Base-by-base conservation (phyloP, 805 yeast genomes). In the Zygotorulaspora danielsina region DNA sequence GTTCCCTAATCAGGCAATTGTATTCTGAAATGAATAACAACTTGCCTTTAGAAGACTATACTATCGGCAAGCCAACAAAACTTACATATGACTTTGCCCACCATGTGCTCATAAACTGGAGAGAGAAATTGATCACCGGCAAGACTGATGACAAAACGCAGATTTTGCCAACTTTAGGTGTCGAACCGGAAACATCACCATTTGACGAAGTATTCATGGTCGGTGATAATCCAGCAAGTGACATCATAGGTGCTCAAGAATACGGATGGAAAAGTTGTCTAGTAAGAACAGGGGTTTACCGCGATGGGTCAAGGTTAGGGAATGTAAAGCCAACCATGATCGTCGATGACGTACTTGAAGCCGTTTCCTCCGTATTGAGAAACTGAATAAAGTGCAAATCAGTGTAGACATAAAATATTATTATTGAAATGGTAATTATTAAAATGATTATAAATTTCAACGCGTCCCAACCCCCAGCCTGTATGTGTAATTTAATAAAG, bases 221-320 rank as follows among this genome's bases (percentile, higher is more conserved):
- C 24, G 98, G 98, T 19, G 98, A 93, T 64, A 93, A 93, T 61
- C 97, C 97, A 3, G 93, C 81, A 19, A 77, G 88, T 36, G 98
- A 93, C 59, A 93, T 93, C 38, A 72, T 73, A 40, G 98, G 98
- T 0, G 98, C 96, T 5, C 81, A 83, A 51, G 67, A 69, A 35
- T 79, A 81, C 57, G 95, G 96, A 3, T 93, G 97, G 97, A 78
- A 82, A 34, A 79, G 93, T 9, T 75, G 87, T 25, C 72, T 93
- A 32, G 86, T 93, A 18, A 71, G 80, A 46, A 84, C 97, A 0
- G 98, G 98, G 1, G 97, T 93, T 4, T 93, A 78, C 59, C 68
- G 70, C 44, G 84, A 79, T 46, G 67, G 66, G 1, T 75, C 71
- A 31, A 64, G 58, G n/a, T 48, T 70, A 19, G 61, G 61, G 1